Percentiles rank a stretch among this genome's conserved stretches.
Conservation (phyloP, 2,329 filamentous ascomycete species). For the Fusarium continuum region DNA sequence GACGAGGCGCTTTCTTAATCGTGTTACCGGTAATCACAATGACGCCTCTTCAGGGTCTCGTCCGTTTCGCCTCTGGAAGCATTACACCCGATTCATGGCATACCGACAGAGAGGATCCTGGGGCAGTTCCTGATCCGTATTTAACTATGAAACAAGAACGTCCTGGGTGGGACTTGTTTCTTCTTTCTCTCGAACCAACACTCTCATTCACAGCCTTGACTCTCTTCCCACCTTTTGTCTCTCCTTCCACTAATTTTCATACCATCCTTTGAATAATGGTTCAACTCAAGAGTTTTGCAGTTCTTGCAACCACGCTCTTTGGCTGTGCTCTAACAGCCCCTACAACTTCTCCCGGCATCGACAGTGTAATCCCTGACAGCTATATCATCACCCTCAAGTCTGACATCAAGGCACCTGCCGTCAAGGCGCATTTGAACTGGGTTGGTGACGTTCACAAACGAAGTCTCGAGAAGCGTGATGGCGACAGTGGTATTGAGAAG, state of each 20-base stretch:
- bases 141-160: slow-evolving; percentile 15
- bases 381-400: slow-evolving; percentile 72
- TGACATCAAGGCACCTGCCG: slow-evolving; percentile 53
- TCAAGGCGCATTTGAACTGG: slow-evolving; percentile 59
- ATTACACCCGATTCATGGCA: neutral
- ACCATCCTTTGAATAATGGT: slow-evolving; percentile 39
- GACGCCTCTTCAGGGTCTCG: slow-evolving; percentile 16
- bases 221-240: neutral
- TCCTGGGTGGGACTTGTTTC: neutral
- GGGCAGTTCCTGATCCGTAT: slow-evolving; percentile 1
- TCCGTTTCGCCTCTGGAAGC: neutral
- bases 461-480: slow-evolving; percentile 59
- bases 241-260: neutral
- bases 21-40: neutral
- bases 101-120: neutral
- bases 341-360: slow-evolving; percentile 18
- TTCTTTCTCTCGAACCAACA: neutral
- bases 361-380: slow-evolving; percentile 49
- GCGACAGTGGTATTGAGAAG: slow-evolving; percentile 48
- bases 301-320: slow-evolving; percentile 40
- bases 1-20: neutral
- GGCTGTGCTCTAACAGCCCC: slow-evolving; percentile 33
- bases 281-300: slow-evolving; percentile 40
- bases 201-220: slow-evolving; percentile 13
- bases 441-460: slow-evolving; percentile 63